Percentiles rank a stretch among this genome's conserved stretches.
These are phyloP conservation scores for Akanthomyces muscarius DNA, from an alignment of 2,329 filamentous ascomycete species.

Conservation along the genomic window DNA sequence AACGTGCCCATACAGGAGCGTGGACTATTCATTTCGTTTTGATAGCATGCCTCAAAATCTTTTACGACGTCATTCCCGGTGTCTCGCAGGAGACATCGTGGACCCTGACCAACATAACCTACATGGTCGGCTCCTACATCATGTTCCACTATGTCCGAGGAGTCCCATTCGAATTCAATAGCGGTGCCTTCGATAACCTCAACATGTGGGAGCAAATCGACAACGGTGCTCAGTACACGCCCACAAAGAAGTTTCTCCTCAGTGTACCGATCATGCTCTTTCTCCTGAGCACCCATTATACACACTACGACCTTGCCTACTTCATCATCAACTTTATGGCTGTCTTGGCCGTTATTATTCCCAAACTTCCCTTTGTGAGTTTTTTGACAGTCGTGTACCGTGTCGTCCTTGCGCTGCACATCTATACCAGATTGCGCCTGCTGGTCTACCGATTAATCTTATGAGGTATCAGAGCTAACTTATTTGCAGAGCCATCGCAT, in stretches of 20 bases:
- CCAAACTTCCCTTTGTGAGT: slow-evolving; percentile 91
- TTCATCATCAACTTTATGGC: slow-evolving; percentile 97
- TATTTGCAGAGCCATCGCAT: slow-evolving; percentile 65
- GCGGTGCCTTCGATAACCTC: slow-evolving; percentile 95
- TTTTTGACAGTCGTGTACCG: background rate
- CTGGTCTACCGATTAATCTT: background rate
- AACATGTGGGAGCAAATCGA: slow-evolving; percentile 99
- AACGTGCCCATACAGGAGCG: slow-evolving; percentile 59
- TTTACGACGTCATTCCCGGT: slow-evolving; percentile 94
- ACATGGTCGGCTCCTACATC: slow-evolving; percentile 97
- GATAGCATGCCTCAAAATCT: slow-evolving; percentile 86
- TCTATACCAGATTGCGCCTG: background rate
- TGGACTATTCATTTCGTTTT: slow-evolving; percentile 97
- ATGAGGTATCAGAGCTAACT: slow-evolving; percentile 23
- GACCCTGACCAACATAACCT: slow-evolving; percentile 97
- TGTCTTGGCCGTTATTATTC: slow-evolving; percentile 87
- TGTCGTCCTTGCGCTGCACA: background rate
- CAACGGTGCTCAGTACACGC: slow-evolving; percentile 97
- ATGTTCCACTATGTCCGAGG: slow-evolving; percentile 99
- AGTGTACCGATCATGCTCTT: slow-evolving; percentile 93
- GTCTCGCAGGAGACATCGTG: slow-evolving; percentile 97
- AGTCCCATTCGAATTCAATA: slow-evolving; percentile 98
- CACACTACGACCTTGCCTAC: slow-evolving; percentile 94
- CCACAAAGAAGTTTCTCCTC: slow-evolving; percentile 96
- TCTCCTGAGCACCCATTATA: slow-evolving; percentile 96